Evolutionary conservation across 2,329 filamentous ascomycete species (phyloP), one percentile per base, ranked within the genome.

Genomic region (Pseudogymnoascus sp.): DNA sequence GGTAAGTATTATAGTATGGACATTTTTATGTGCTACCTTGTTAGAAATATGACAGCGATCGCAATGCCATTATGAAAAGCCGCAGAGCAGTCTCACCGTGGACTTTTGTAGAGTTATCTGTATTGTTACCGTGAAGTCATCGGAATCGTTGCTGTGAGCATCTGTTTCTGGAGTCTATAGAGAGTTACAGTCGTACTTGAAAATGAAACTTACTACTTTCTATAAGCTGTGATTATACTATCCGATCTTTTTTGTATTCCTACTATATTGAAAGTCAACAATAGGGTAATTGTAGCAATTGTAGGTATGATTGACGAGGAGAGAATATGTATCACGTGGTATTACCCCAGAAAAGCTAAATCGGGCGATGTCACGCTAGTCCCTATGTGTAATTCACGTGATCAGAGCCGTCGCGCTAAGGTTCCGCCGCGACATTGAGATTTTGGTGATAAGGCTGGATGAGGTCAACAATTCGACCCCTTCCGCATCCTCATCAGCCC

Each of bases 391-490:
- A 2, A 1, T 7, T 33, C 50, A 56, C 10, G 50, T 56, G 50
- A 56, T 15, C 15, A 13, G 4, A 19, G 0, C 10, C 15, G n/a
- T 56, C 29, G 50, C 50, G 50, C 50, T 56, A 56, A 56, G 26
- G n/a, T 33, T 56, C 50, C 33, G 31, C 46, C 33, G 50, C 50
- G 50, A 33, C 50, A 10, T 56, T 53, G 46, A 56, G n/a, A 56
- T 33, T 56, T 56, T 56, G 50, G 50, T 56, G 50, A 56, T 56
- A 33, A 56, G 50, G 50, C 26, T 56, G n/a, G 29, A 56, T 56
- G 50, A 56, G 50, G 50, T 56, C 50, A 56, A 56, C 17, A 3
- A 33, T 33, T 56, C 50, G 50, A 56, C 50, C 50, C 6, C 29
- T 56, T 56, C 46, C 26, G 11, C 60, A 33, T 7, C 40, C 9